These are phyloP conservation scores for Botrytis paeoniae DNA, from an alignment of 2,329 filamentous ascomycete species.

Conservation along the genomic window DNA sequence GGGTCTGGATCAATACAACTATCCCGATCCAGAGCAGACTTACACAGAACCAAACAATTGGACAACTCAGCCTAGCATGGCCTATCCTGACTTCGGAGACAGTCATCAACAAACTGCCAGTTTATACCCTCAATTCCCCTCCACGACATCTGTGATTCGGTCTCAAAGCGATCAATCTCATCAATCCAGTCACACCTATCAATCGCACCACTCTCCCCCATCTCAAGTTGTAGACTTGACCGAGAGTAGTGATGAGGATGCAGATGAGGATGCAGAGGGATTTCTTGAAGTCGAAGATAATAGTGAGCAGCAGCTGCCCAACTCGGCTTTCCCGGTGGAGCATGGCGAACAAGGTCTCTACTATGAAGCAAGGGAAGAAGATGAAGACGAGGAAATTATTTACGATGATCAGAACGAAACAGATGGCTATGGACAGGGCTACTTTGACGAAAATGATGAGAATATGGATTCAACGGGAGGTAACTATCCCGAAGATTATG, in stretches of 20 bases:
- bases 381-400: background rate
- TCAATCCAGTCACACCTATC: background rate
- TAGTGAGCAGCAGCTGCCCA: constrained; percentile 30
- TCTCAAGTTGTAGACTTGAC: constrained; percentile 32
- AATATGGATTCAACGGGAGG: background rate
- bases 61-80: constrained; percentile 12
- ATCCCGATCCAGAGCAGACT: constrained; percentile 20
- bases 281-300: constrained; percentile 22
- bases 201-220: constrained; percentile 11
- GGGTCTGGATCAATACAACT: background rate
- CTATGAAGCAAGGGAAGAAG: background rate
- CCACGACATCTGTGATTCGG: constrained; percentile 28
- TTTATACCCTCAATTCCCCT: constrained; percentile 14
- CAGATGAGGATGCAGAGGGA: constrained; percentile 21
- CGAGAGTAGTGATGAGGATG: constrained; percentile 29
- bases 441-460: constrained; percentile 38
- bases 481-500: background rate
- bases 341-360: background rate
- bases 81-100: constrained; percentile 28
- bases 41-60: constrained; percentile 9
- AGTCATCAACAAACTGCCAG: constrained; percentile 3
- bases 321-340: background rate
- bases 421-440: constrained; percentile 23
- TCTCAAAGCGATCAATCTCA: constrained; percentile 30
- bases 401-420: background rate